Base-by-base conservation (phyloP, 768 basidiomycete species). In the Trichaptum fuscoviolaceum region DNA sequence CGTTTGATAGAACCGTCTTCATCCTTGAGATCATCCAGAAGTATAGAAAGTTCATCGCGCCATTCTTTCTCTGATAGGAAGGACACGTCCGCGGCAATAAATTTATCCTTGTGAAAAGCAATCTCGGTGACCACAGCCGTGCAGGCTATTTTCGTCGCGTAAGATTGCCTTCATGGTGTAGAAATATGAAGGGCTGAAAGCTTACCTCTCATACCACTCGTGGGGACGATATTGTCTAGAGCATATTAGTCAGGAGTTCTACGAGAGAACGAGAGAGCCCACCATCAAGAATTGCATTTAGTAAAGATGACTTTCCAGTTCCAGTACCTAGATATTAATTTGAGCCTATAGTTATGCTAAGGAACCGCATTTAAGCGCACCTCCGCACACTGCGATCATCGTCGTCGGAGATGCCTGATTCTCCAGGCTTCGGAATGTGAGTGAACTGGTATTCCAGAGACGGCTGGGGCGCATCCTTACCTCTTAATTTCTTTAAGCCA, bases 81-180 rank as follows among this genome's bases (percentile, higher is more conserved):
- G 0, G 84, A 83, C 5, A 88, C 81, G 63, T 87, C 85, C 1
- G 82, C 87, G 35, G 85, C 83, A 57, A 89, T 84, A 0, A 82
- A 85, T 26, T 75, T 71, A 71, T 86, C 83, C 27, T 76, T 74
- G 68, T 88, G 86, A 68, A 87, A 84, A 0, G 80, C 75, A 25
- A 88, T 82, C 70, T 87, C 86, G 0, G 87, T 88, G 2, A 87
- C 86, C 27, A 87, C 85, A 5, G 87, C 86, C 2, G 87, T 89
- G 69, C 87, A 89, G 8, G 87, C 87, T 87, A 15, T 52, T 20
- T 3, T 52, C 30, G 30, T 30, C 8, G 20, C 2, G 65, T 9
- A 35, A 34, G 58, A n/a, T 10, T 17, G 25, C 9, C 15, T 52
- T 60, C 66, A 34, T 57, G 17, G 59, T 25, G 7, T 7, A 35